phyloP scores from a whole-genome alignment of 2,329 filamentous ascomycete species.

The Ophiocordyceps camponoti-floridani region DNA sequence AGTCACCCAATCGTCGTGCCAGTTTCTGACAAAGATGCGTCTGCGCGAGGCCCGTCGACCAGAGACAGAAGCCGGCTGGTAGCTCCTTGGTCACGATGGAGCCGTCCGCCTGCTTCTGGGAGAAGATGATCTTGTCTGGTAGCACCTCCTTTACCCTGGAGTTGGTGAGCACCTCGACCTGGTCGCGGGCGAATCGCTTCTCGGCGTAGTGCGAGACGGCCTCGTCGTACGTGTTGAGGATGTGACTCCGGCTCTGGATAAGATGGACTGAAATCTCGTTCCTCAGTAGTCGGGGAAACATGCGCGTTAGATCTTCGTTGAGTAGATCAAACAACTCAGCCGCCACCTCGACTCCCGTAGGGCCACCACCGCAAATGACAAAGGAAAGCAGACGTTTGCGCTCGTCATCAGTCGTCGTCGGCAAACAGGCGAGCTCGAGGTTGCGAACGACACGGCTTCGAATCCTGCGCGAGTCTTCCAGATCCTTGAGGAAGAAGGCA shows the following conservation, averaged over 20 bases:
- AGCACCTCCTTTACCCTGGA: slow-evolving; percentile 81
- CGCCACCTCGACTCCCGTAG: slow-evolving; percentile 93
- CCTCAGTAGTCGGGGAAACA: slow-evolving; percentile 78
- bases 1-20: slow-evolving; percentile 54
- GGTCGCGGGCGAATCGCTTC: slow-evolving; percentile 74
- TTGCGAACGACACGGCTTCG: slow-evolving; percentile 80
- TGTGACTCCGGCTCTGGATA: slow-evolving; percentile 87
- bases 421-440: slow-evolving; percentile 79
- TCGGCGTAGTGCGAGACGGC: slow-evolving; percentile 85
- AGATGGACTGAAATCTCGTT: slow-evolving; percentile 97
- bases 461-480: slow-evolving; percentile 78
- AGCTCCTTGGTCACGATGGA: slow-evolving; percentile 74
- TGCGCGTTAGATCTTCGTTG: slow-evolving; percentile 74
- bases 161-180: slow-evolving; percentile 83
- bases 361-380: slow-evolving; percentile 87
- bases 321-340: slow-evolving; percentile 91
- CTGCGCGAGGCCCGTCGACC: slow-evolving; percentile 91
- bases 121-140: slow-evolving; percentile 72
- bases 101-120: slow-evolving; percentile 60
- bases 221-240: slow-evolving; percentile 96
- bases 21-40: slow-evolving; percentile 63
- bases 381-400: slow-evolving; percentile 78
- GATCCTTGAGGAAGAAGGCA: slow-evolving; percentile 89
- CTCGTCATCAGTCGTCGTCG: slow-evolving; percentile 79
- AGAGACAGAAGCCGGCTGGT: slow-evolving; percentile 88